Percentiles rank a stretch among this genome's conserved stretches.
phyloP scores from a whole-genome alignment of 2,329 filamentous ascomycete genomes.

The Botryotinia calthae region DNA sequence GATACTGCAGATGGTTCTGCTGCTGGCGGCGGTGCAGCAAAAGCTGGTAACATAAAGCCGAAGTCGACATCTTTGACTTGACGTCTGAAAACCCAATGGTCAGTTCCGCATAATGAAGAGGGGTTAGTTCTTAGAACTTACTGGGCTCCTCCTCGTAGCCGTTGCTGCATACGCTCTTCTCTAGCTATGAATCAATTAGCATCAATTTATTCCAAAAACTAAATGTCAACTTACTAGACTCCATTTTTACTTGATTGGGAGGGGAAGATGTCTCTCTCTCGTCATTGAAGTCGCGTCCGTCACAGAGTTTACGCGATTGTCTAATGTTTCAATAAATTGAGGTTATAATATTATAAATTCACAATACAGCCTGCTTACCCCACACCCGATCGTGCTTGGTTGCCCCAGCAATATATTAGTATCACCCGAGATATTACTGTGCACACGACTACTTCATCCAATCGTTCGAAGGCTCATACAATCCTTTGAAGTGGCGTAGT shows the following conservation, averaged over 20 bases:
- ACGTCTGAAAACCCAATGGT: conserved; percentile 41
- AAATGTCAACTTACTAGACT: conserved; percentile 5
- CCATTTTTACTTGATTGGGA: conserved; percentile 12
- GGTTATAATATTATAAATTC: background rate
- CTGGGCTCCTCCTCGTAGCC: conserved; percentile 64
- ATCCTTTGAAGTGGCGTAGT: background rate
- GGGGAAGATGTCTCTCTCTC: background rate
- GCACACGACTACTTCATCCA: background rate
- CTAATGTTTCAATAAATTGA: background rate
- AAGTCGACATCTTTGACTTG: conserved; percentile 62
- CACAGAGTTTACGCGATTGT: background rate
- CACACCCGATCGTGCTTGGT: background rate
- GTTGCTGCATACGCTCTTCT: conserved; percentile 61
- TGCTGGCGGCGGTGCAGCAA: conserved; percentile 20
- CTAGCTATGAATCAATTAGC: conserved; percentile 44
- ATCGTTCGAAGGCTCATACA: background rate
- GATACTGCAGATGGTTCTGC: conserved; percentile 20
- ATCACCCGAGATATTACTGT: background rate
- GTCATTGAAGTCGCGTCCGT: conserved; percentile 16
- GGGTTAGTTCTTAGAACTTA: conserved; percentile 40
- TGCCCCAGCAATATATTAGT: background rate
- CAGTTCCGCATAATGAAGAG: conserved; percentile 39
- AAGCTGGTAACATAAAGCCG: conserved; percentile 49
- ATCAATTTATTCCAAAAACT: background rate
- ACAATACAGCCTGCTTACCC: background rate